Evolutionary conservation across 768 basidiomycete genomes (phyloP).

Genomic region (Dioszegia crocea): DNA sequence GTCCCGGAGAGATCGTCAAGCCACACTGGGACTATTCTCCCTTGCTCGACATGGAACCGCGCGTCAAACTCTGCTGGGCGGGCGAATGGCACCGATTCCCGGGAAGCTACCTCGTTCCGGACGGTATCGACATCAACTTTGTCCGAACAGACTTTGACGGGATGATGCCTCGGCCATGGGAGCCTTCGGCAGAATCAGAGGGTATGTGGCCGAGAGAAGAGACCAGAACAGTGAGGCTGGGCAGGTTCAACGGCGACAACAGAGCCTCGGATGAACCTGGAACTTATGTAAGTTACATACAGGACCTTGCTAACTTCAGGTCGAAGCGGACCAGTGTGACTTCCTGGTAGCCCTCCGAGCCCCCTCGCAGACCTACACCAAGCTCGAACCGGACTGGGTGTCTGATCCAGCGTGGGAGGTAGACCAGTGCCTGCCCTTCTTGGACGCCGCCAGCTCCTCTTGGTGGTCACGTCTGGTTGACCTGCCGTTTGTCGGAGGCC

Average conservation of each 20-base stretch:
- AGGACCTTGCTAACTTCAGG: constrained; percentile 51
- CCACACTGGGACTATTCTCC: constrained; percentile 56
- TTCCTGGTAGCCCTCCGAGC: constrained; percentile 89
- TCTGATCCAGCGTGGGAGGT: constrained; percentile 64
- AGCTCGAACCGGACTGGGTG: constrained; percentile 72
- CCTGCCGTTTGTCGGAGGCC: constrained; percentile 60
- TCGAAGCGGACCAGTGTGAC: constrained; percentile 68
- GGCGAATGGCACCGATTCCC: constrained; percentile 98
- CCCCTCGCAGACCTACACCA: constrained; percentile 60
- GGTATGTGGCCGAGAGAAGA: constrained; percentile 61
- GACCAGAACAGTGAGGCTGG: constrained; percentile 60
- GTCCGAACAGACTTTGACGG: constrained; percentile 89
- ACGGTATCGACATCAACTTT: constrained; percentile 75
- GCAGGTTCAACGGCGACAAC: constrained; percentile 79
- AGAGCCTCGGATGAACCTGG: constrained; percentile 60
- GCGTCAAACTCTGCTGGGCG: constrained; percentile 71
- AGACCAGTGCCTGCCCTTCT: constrained; percentile 72
- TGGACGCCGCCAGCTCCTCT: constrained; percentile 73
- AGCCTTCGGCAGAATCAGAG: constrained; percentile 40
- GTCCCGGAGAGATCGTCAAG: constrained; percentile 57
- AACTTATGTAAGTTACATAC: constrained; percentile 64
- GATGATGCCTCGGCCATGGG: constrained; percentile 79
- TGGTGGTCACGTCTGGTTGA: constrained; percentile 72
- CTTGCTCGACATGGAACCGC: constrained; percentile 61
- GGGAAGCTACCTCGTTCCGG: constrained; percentile 79